Evolutionary conservation across 169 alveolate species (phyloP), one percentile per base, ranked within the genome.

Genomic region (Neospora caninum): DNA sequence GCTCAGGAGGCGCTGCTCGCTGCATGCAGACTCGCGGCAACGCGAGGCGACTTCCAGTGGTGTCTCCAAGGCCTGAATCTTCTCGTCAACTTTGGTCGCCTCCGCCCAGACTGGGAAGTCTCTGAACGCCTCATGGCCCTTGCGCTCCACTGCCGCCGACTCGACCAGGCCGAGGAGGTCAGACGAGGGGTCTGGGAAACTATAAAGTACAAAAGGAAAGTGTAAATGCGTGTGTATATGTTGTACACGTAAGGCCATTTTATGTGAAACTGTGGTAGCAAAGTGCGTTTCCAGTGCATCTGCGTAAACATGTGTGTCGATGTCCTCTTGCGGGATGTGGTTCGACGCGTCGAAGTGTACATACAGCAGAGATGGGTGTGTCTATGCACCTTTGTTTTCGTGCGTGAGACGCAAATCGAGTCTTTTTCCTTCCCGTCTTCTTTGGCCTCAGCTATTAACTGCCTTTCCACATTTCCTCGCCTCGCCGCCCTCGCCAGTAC

Each of bases 1-100:
- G 89, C 89, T 10, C 89, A 82, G 67, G 89, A 82, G 89, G 89
- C 89, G 67, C 38, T 82, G 13, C 36, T 41, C 53, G 89, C 41
- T 20, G 89, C 89, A 9, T 82, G 89, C 43, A 13, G 89, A 7
- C 89, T 82, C 13, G 89, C 89, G 67, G 4, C 25, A 38, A 82
- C 43, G 43, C n/a, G 41, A 7, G 67, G 69, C 34, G 89, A 82
- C 64, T 82, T 82, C 39, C 69, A 38, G 53, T 38, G 53, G 67
- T 82, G 89, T 29, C 64, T 82, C 39, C n/a, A 82, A 27, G 89
- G 89, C 6, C 64, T 82, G 36, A 82, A 82, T 25, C 58, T 82
- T 18, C 64, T 82, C 34, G 39, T 18, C 36, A 82, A 82, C 64
- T 82, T 82, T 41, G 89, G 89, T 9, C n/a, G 89, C 6, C 89